Percentiles rank a stretch among this genome's conserved stretches.
Evolutionary conservation across 2,329 filamentous ascomycete species (phyloP).

Genomic region (Chrysoporthe cubensis): DNA sequence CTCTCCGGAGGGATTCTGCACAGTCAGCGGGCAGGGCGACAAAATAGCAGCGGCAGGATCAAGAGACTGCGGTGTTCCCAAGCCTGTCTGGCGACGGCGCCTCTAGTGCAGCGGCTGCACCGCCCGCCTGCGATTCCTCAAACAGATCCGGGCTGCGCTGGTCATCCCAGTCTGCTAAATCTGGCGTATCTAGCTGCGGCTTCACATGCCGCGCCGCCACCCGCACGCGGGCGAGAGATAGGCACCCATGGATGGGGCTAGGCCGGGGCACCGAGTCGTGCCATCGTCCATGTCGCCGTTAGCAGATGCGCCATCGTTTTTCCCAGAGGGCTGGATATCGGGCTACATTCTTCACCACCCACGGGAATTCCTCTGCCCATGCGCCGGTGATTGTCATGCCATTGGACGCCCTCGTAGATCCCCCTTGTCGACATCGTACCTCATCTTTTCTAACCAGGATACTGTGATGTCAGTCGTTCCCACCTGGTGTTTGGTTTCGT

Average conservation of each 20-base stretch:
- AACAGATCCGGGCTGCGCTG: not conserved
- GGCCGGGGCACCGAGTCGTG: not conserved
- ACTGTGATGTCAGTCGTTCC: not conserved
- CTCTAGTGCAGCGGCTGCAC: not conserved
- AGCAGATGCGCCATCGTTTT: not conserved
- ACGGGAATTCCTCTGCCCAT: not conserved
- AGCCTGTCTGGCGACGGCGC: not conserved
- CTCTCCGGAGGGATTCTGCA: not conserved
- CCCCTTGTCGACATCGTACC: not conserved
- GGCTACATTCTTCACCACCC: slow-evolving; percentile 6
- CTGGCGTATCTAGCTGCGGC: not conserved
- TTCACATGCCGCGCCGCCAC: slow-evolving; percentile 7
- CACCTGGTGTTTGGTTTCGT: not conserved
- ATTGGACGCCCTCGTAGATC: not conserved
- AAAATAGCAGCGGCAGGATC: slow-evolving; percentile 14
- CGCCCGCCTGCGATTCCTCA: slow-evolving; percentile 1
- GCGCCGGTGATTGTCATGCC: not conserved
- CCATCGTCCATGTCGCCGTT: slow-evolving; percentile 9
- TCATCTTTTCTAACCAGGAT: not conserved
- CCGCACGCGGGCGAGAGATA: not conserved
- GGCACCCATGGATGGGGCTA: not conserved
- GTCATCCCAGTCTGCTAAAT: not conserved
- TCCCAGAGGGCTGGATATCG: not conserved
- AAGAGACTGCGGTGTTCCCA: slow-evolving; percentile 2
- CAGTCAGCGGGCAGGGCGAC: not conserved